These are phyloP conservation scores for Lactarius hatsudake DNA, from an alignment of 768 basidiomycete species.

Conservation along the genomic window DNA sequence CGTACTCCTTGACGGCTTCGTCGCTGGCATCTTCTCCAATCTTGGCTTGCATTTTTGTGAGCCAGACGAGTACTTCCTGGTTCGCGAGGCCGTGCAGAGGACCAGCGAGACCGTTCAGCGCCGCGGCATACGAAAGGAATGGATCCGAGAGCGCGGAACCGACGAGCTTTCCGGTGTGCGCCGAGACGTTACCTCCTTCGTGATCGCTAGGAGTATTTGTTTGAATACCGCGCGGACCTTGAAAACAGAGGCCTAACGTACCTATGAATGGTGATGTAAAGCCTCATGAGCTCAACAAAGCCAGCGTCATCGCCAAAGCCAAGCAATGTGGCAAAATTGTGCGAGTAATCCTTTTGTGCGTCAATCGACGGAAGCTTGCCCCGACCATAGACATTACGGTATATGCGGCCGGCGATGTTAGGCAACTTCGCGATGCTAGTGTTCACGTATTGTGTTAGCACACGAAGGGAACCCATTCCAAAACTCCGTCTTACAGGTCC, in stretches of 20 bases:
- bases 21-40: slow-evolving; percentile 85
- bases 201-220: slow-evolving; percentile 61
- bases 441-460: not conserved
- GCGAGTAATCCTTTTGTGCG: slow-evolving; percentile 78
- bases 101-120: slow-evolving; percentile 93
- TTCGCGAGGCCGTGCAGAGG: slow-evolving; percentile 96
- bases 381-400: slow-evolving; percentile 81
- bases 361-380: slow-evolving; percentile 90
- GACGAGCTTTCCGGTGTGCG: slow-evolving; percentile 89
- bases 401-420: slow-evolving; percentile 92
- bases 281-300: slow-evolving; percentile 91
- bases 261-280: slow-evolving; percentile 98
- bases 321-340: slow-evolving; percentile 85
- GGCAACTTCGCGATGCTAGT: slow-evolving; percentile 91
- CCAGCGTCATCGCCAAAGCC: slow-evolving; percentile 85
- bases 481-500: slow-evolving; percentile 59
- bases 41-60: slow-evolving; percentile 87
- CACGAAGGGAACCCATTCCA: not conserved
- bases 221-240: not conserved
- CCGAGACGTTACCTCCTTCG: slow-evolving; percentile 98
- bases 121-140: slow-evolving; percentile 91
- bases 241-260: slow-evolving; percentile 28
- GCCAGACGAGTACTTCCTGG: slow-evolving; percentile 95
- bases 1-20: slow-evolving; percentile 87
- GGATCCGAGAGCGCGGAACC: slow-evolving; percentile 96